phyloP scores from a whole-genome alignment of 2,329 filamentous ascomycete species.

The Phoma sp. region DNA sequence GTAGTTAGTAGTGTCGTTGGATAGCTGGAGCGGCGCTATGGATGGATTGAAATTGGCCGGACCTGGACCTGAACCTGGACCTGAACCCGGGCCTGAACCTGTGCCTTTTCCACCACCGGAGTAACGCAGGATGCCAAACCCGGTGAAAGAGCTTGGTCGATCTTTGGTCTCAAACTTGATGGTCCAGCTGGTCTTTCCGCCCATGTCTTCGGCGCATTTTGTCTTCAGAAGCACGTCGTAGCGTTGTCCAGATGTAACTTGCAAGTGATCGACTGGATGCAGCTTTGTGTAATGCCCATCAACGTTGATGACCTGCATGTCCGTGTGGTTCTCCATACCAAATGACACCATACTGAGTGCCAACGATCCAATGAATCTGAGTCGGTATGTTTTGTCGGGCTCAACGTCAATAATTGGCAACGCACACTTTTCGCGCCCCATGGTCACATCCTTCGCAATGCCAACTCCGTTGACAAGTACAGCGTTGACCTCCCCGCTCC shows the following conservation, averaged over 20 bases:
- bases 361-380: slow-evolving; percentile 65
- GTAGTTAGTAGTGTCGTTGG: slow-evolving; percentile 44
- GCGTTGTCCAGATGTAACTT: slow-evolving; percentile 65
- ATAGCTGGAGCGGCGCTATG: slow-evolving; percentile 36
- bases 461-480: slow-evolving; percentile 65
- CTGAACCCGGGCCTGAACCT: not conserved
- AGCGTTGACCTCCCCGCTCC: slow-evolving; percentile 64
- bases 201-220: slow-evolving; percentile 57
- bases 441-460: slow-evolving; percentile 46
- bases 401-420: slow-evolving; percentile 63
- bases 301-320: slow-evolving; percentile 65
- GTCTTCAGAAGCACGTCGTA: slow-evolving; percentile 63
- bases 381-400: slow-evolving; percentile 65
- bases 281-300: slow-evolving; percentile 62
- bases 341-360: slow-evolving; percentile 62
- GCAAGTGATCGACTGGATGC: slow-evolving; percentile 56
- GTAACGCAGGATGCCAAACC: slow-evolving; percentile 58
- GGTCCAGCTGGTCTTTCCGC: slow-evolving; percentile 48
- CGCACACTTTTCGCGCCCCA: slow-evolving; percentile 48
- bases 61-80: not conserved
- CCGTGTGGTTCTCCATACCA: slow-evolving; percentile 62
- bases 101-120: not conserved
- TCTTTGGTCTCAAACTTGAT: slow-evolving; percentile 60
- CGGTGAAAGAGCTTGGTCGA: slow-evolving; percentile 52
- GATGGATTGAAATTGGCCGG: slow-evolving; percentile 15